Percentiles rank a stretch among this genome's conserved stretches.
phyloP scores from a whole-genome alignment of 169 alveolate species.

The Amoebophrya sp. region DNA sequence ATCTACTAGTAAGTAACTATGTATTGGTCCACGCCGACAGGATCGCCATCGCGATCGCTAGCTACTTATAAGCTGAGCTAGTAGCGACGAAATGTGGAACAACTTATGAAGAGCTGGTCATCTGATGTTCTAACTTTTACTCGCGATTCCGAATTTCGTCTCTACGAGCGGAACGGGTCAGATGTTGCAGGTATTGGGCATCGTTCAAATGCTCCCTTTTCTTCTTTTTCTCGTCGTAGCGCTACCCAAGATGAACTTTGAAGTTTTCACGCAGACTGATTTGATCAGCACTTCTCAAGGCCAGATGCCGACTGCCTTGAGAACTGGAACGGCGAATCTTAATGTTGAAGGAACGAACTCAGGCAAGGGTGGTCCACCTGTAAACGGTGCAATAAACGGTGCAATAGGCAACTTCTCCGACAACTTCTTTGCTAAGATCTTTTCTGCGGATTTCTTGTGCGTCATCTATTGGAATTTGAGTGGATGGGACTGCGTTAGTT shows the following conservation, averaged over 20 bases:
- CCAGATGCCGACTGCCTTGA: neutral
- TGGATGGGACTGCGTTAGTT: conserved; percentile 23
- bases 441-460: neutral
- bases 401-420: neutral
- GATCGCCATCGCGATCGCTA: no score
- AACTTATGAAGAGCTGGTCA: no score
- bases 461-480: neutral
- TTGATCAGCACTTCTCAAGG: conserved; percentile 2
- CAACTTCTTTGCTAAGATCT: neutral
- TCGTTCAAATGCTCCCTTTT: neutral
- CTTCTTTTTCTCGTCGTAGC: neutral
- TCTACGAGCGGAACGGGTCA: neutral
- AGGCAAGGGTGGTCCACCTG: no score
- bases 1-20: no score
- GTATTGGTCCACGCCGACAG: no score
- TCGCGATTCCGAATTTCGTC: neutral
- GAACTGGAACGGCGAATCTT: no score
- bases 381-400: no score
- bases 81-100: no score
- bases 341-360: no score
- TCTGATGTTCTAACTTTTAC: neutral
- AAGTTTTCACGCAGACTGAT: neutral
- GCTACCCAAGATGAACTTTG: neutral
- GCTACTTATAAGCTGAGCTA: no score
- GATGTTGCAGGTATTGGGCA: neutral